A percentile compares a stretch with the other conserved stretches of the same genome.
Conservation (phyloP, 352 stramenopile species). For the Elongisporangium undulatum region DNA sequence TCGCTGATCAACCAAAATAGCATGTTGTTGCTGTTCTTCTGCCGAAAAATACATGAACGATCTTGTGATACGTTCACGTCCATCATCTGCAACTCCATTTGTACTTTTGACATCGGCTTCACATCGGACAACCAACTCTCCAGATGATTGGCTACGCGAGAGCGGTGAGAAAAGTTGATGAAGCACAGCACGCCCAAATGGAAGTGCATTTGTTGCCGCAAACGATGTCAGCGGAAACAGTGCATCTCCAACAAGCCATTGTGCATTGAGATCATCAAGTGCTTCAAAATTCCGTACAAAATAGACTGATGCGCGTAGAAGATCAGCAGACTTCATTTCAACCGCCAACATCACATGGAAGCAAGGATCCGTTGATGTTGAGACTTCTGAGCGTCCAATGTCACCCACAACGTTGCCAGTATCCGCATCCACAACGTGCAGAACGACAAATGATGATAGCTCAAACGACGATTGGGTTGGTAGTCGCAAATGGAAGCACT, state of each 20-base stretch:
- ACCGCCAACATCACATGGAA: conserved; percentile 79
- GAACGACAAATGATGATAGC: conserved; percentile 60
- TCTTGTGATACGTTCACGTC: conserved; percentile 62
- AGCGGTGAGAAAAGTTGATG: conserved; percentile 63
- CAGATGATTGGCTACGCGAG: conserved; percentile 51
- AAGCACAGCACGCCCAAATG: conserved; percentile 31
- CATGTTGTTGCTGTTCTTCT: conserved; percentile 12
- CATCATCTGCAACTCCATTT: conserved; percentile 27
- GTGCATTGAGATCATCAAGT: conserved; percentile 55
- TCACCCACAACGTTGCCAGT: conserved; percentile 38
- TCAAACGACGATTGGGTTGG: conserved; percentile 40
- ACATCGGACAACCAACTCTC: conserved; percentile 75
- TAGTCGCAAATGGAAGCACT: conserved; percentile 76
- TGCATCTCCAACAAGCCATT: conserved; percentile 71
- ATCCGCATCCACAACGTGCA: conserved; percentile 49
- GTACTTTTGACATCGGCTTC: conserved; percentile 57
- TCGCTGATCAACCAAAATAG: background rate
- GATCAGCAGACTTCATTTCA: conserved; percentile 39
- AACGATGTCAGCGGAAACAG: conserved; percentile 51
- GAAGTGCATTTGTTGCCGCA: conserved; percentile 18
- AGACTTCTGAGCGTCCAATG: conserved; percentile 74
- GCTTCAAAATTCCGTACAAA: conserved; percentile 51
- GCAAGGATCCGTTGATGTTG: conserved; percentile 57
- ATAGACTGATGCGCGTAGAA: conserved; percentile 68
- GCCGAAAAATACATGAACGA: conserved; percentile 73